These are phyloP conservation scores for Cystofilobasidium macerans DNA, from an alignment of 768 basidiomycete species.

Conservation along the genomic window DNA sequence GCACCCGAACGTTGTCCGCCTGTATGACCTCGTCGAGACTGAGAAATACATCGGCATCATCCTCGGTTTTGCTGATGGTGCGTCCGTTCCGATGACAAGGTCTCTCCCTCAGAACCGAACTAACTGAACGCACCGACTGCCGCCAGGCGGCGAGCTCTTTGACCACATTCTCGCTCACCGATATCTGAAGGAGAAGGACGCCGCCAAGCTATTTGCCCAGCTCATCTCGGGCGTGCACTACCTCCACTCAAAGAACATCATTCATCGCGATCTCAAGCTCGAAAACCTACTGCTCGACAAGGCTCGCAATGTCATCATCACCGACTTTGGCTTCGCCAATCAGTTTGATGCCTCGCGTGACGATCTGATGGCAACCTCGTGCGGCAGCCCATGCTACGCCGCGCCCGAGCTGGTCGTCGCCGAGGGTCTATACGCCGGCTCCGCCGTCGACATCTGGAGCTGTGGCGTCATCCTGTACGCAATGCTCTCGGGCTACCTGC, in stretches of 20 bases:
- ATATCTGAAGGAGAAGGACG: constrained; percentile 87
- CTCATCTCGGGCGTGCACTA: constrained; percentile 98
- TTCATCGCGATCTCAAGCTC: constrained; percentile 97
- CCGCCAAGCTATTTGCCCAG: constrained; percentile 90
- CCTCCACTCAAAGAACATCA: constrained; percentile 97
- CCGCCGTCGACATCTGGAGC: constrained; percentile 95
- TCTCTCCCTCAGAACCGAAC: too few species aligned
- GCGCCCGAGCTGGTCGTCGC: constrained; percentile 96
- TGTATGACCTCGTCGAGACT: constrained; percentile 98
- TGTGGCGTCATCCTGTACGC: constrained; percentile 94
- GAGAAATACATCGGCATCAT: constrained; percentile 99
- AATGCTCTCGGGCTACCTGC: constrained; percentile 95
- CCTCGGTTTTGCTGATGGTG: constrained; percentile 90
- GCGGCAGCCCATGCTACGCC: constrained; percentile 94
- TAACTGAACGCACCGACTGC: not conserved
- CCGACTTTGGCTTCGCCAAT: constrained; percentile 98
- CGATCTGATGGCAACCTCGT: constrained; percentile 97
- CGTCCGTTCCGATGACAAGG: constrained; percentile 22
- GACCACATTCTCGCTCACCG: constrained; percentile 97
- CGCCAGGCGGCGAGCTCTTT: constrained; percentile 71
- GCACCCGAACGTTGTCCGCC: constrained; percentile 93
- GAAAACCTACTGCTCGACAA: constrained; percentile 96
- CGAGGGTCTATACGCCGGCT: constrained; percentile 91
- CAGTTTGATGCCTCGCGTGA: constrained; percentile 71
- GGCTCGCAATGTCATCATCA: constrained; percentile 96